Evolutionary conservation across 805 yeast genomes (phyloP), one percentile per base, ranked within the genome.

Genomic region (Komagataella ulmi): DNA sequence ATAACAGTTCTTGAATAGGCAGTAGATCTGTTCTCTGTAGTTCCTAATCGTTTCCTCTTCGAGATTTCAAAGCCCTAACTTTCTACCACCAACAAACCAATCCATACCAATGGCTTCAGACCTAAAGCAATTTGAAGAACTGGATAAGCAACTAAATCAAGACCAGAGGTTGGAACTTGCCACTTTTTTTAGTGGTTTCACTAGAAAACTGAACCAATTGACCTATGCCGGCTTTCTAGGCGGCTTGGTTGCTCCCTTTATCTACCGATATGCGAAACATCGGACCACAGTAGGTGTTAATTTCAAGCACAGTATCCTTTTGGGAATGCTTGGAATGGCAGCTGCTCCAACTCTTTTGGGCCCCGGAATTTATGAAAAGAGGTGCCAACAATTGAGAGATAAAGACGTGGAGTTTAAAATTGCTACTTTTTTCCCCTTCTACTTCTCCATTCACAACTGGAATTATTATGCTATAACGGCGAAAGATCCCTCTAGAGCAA

Each of bases 221-320:
- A 46, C 30, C 30, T 46, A 24, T 46, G 48, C 48, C 23, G 48
- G 48, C 3, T 23, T 46, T 36, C 40, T 36, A 3, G 30, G 24
- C 8, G 48, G 48, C 5, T 36, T 46, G 36, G 30, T 36, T 8
- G 30, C 30, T 36, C 36, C 48, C 7, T 46, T 46, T 19, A 19
- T 46, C 40, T 23, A 24, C 36, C 48, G 30, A n/a, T 46, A 46
- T 21, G 23, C 23, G n/a, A 46, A 46, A 21, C 48, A 46, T 24
- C 48, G 48, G 18, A 46, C 48, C 8, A 46, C 48, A 4, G 30
- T 46, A 4, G 48, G 48, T 12, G 48, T 46, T n/a, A 46, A 46
- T 14, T 46, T 46, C 17, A 23, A 23, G 21, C 24, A 46, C 40
- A 46, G 48, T 21, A 36, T 46, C 40, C 17, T 46, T 7, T 21